Evolutionary conservation across 1,139 yeast species (phyloP).

Genomic region (Hanseniaspora gamundiae): DNA sequence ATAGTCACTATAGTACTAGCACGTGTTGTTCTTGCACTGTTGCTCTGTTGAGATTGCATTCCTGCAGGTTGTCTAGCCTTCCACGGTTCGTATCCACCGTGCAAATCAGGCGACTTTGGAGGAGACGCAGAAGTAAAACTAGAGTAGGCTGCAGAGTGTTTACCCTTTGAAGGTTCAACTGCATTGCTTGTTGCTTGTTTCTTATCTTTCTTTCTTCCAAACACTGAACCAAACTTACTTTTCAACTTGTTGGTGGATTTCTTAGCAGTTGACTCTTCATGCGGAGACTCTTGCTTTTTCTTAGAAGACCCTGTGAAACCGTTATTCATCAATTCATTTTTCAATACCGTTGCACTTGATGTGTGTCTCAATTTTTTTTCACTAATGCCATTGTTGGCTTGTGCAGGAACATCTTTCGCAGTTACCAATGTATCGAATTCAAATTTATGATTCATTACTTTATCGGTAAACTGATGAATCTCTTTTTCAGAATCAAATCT

Average conservation of each 20-base stretch:
- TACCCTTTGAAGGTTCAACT: conserved; percentile 9
- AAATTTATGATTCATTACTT: conserved; percentile 22
- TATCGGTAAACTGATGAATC: conserved; percentile 43
- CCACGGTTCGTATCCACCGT: background rate
- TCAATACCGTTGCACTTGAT: conserved; percentile 16
- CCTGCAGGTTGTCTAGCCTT: background rate
- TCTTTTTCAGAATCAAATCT: conserved; percentile 45
- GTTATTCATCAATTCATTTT: conserved; percentile 20
- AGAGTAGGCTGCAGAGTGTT: conserved; percentile 8
- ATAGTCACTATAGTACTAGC: background rate
- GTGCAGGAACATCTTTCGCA: conserved; percentile 10
- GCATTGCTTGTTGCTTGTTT: conserved; percentile 14
- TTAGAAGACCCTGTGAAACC: conserved; percentile 15
- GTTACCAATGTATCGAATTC: too few relatives aligned
- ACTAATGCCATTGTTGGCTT: conserved; percentile 12
- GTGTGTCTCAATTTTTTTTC: conserved; percentile 13
- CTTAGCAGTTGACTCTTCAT: conserved; percentile 14
- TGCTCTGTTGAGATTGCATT: conserved; percentile 2
- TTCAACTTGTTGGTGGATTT: conserved; percentile 35
- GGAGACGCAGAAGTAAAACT: background rate
- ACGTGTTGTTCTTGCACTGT: conserved; percentile 2
- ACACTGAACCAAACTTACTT: conserved; percentile 77
- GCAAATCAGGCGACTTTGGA: background rate
- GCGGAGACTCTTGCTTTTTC: conserved; percentile 11
- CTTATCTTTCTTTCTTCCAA: conserved; percentile 50